Evolutionary conservation across 164 flowering plant species (phyloP).

Genomic region (Houttuynia cordata): DNA sequence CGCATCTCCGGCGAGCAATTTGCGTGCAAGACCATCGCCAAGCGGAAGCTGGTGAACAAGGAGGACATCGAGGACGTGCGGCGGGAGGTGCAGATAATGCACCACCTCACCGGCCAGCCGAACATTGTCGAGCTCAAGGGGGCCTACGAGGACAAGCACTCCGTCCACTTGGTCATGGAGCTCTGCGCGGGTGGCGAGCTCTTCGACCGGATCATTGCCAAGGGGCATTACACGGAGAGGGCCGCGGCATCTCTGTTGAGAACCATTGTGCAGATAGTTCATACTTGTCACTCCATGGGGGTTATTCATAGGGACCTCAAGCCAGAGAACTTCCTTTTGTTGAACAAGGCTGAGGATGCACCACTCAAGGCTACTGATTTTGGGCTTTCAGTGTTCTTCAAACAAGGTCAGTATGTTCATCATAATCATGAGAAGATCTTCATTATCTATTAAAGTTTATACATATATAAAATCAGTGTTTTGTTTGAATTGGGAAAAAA

Average conservation of each 20-base stretch:
- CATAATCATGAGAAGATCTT: too few species aligned
- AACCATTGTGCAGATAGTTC: conserved; percentile 14
- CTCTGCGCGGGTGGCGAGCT: conserved; percentile 30
- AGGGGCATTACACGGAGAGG: conserved; percentile 26
- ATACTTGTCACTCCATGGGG: conserved; percentile 29
- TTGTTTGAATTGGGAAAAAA: too few species aligned
- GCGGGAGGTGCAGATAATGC: conserved; percentile 32
- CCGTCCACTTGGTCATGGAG: conserved; percentile 29
- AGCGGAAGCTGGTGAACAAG: conserved; percentile 20
- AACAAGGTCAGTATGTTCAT: conserved; percentile 14
- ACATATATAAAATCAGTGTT: neutral
- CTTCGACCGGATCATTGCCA: conserved; percentile 25
- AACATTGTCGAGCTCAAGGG: conserved; percentile 23
- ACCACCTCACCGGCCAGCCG: conserved; percentile 24
- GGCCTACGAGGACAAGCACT: conserved; percentile 23
- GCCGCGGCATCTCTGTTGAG: conserved; percentile 19
- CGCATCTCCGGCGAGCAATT: conserved; percentile 17
- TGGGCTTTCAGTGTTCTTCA: conserved; percentile 27
- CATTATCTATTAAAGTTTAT: neutral
- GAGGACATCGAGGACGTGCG: conserved; percentile 29
- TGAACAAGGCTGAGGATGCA: conserved; percentile 21
- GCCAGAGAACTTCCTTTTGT: conserved; percentile 31
- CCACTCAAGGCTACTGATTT: conserved; percentile 28
- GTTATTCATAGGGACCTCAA: conserved; percentile 30
- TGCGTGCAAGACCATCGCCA: conserved; percentile 28